Evolutionary conservation across 371 early-diverging fungal species (phyloP), one percentile per base, ranked within the genome.

Genomic region (Mucor irregularis): DNA sequence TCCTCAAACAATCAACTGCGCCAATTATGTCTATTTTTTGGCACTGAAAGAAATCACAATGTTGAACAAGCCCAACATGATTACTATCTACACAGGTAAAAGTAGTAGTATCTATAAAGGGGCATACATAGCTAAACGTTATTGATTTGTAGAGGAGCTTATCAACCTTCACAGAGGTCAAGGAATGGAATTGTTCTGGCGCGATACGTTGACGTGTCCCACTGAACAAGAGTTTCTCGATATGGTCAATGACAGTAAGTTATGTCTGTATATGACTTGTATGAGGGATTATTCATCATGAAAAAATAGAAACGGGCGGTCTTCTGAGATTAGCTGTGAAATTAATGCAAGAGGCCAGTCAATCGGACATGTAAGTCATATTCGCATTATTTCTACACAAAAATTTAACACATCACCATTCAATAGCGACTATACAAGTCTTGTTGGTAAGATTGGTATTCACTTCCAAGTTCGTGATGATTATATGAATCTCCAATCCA

Each of bases 401-500:
- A 21, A 22, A 40, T 3, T 40, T 2, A 40, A 22, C 10, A 38
- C 39, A 17, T 13, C 5, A 38, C 8, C 5, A 22, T 40, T 7
- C 5, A 17, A 19, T 19, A 44, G 45, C 26, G 45, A 53, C 17
- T 53, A 53, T 8, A 42, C 53, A 21, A 31, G 53, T 0, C 42
- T 52, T 19, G 53, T 45, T 21, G 38, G 37, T 24, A 61, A 90
- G 49, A 83, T 98, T 29, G 98, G 98, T 0, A 84, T 90, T 26
- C 91, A 92, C 51, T 98, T 91, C 66, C 98, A 98, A 80, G 89
- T 98, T 48, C 85, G 97, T 24, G 98, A 98, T 71, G 98, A 98
- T 64, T 95, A 91, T 53, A 80, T 96, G 75, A 97, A 98, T 63
- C 68, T 98, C 9, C 85, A 86, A 61, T 93, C 95, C 4, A 76